phyloP scores from a whole-genome alignment of 73 alveolate genomes.

The Tetrahymena malaccensis region DNA sequence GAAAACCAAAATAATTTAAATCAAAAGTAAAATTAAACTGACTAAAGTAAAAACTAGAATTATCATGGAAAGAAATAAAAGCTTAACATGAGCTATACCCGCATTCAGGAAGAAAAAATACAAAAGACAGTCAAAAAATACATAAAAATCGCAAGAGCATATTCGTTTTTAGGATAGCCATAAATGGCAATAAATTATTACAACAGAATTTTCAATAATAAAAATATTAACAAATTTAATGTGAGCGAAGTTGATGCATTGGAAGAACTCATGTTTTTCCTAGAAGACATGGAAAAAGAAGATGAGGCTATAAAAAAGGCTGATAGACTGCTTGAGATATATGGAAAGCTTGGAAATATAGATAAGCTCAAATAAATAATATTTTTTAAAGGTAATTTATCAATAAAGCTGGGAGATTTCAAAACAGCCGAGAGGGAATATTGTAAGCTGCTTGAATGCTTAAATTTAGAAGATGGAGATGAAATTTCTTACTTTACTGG shows the following conservation, averaged over 20 bases:
- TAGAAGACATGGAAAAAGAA: neutral
- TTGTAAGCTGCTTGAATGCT: neutral
- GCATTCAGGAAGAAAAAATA: neutral
- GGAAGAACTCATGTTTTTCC: neutral
- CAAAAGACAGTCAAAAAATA: neutral
- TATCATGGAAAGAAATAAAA: neutral
- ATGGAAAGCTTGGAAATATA: neutral
- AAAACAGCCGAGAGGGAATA: neutral
- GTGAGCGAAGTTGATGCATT: neutral
- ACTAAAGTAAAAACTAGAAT: neutral
- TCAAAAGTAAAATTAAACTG: neutral
- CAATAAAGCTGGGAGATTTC: neutral
- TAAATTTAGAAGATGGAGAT: neutral
- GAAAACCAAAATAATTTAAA: neutral
- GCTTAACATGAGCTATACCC: neutral
- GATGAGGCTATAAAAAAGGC: neutral
- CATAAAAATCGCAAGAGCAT: neutral
- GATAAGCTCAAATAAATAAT: neutral
- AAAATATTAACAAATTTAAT: neutral
- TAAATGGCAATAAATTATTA: neutral
- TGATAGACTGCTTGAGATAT: neutral
- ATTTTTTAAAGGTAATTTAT: neutral
- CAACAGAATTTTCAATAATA: neutral
- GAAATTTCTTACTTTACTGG: neutral
- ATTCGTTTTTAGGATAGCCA: neutral